These are phyloP conservation scores for Ogataea nitratoaversa DNA, from an alignment of 805 yeast species.

Conservation along the genomic window DNA sequence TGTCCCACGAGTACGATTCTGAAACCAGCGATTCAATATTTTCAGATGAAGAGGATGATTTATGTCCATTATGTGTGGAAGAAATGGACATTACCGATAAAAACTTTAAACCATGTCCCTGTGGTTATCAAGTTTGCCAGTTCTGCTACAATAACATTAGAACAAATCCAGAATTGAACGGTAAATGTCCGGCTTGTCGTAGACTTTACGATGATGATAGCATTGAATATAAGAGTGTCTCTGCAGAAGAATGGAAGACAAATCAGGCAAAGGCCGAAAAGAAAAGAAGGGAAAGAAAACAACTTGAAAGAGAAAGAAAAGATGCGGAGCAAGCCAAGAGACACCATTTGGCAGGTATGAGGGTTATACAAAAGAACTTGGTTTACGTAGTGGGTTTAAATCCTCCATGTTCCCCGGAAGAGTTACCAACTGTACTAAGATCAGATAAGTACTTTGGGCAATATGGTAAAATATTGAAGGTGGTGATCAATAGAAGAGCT, in stretches of 20 bases:
- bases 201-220: slow-evolving; percentile 88
- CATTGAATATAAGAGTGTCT: slow-evolving; percentile 78
- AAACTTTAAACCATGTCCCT: slow-evolving; percentile 98
- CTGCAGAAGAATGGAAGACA: slow-evolving; percentile 81
- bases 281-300: slow-evolving; percentile 77
- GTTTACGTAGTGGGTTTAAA: slow-evolving; percentile 95
- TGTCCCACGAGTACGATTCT: slow-evolving; percentile 18
- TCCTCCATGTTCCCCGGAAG: slow-evolving; percentile 84
- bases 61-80: slow-evolving; percentile 93
- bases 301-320: slow-evolving; percentile 84
- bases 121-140: slow-evolving; percentile 98
- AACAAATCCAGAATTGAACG: slow-evolving; percentile 91
- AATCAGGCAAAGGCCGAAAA: slow-evolving; percentile 79
- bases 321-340: slow-evolving; percentile 82
- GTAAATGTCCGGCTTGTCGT: slow-evolving; percentile 97
- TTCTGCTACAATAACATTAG: slow-evolving; percentile 96
- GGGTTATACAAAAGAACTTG: slow-evolving; percentile 96
- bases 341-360: slow-evolving; percentile 91
- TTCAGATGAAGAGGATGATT: slow-evolving; percentile 78
- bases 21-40: slow-evolving; percentile 49
- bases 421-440: slow-evolving; percentile 72
- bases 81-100: slow-evolving; percentile 96
- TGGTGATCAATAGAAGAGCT: slow-evolving; percentile 81
- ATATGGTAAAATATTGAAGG: slow-evolving; percentile 90
- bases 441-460: slow-evolving; percentile 97